Evolutionary conservation across 1,139 yeast species (phyloP).

Genomic region (Saccharomycopsis crataegensis): DNA sequence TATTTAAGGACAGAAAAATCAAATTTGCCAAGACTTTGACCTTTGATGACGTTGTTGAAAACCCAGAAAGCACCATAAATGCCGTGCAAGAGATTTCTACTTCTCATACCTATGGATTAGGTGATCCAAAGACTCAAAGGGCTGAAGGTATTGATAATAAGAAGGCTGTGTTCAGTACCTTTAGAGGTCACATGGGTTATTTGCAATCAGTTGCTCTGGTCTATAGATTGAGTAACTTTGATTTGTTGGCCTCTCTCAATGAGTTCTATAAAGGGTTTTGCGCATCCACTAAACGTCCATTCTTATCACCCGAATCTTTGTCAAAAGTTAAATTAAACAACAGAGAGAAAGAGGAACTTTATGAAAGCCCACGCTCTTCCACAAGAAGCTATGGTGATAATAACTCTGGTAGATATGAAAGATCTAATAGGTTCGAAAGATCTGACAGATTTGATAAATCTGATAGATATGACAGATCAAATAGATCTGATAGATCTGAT

Average conservation of each 20-base stretch:
- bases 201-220: background rate
- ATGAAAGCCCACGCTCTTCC: too few species aligned
- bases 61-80: conserved; percentile 25
- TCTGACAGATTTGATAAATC: too few species aligned
- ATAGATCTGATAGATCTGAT: too few species aligned
- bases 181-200: background rate
- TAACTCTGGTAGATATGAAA: too few species aligned
- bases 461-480: too few species aligned
- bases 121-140: background rate
- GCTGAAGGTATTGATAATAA: background rate
- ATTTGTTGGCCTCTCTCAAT: background rate
- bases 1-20: conserved; percentile 26
- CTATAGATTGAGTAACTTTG: background rate
- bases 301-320: too few species aligned
- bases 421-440: too few species aligned
- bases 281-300: too few species aligned
- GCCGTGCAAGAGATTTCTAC: conserved; percentile 20
- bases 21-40: conserved; percentile 25
- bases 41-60: conserved; percentile 22
- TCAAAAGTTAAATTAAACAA: too few species aligned
- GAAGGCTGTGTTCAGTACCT: background rate
- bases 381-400: too few species aligned
- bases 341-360: too few species aligned
- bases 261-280: conserved; percentile 3
- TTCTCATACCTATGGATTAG: background rate